phyloP scores from a whole-genome alignment of 805 yeast species.

The Cyberlindnera bimundalis region DNA sequence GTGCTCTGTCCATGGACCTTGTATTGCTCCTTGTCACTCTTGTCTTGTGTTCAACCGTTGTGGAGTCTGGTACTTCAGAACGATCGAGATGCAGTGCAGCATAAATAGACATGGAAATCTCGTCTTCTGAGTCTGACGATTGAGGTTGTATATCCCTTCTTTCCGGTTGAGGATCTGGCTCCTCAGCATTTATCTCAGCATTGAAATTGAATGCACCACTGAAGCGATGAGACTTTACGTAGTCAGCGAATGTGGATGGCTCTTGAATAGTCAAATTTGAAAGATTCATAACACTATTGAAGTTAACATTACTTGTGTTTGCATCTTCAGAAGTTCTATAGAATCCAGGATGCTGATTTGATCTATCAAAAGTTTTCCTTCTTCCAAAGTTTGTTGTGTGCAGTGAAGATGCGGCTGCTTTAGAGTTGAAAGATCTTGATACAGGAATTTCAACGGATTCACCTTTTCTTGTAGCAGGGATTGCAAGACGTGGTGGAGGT shows the following conservation, averaged over 20 bases:
- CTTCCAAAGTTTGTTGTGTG: constrained; percentile 27
- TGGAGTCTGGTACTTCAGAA: constrained; percentile 29
- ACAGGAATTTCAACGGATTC: constrained; percentile 72
- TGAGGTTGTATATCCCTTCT: neutral
- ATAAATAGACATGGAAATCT: constrained; percentile 64
- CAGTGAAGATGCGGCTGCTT: constrained; percentile 21
- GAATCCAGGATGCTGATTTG: constrained; percentile 14
- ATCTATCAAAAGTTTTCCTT: constrained; percentile 22
- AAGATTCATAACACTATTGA: neutral
- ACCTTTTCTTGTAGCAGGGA: constrained; percentile 77
- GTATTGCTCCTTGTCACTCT: constrained; percentile 36
- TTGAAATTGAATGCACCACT: constrained; percentile 25
- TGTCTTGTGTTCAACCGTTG: constrained; percentile 29
- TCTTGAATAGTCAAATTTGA: constrained; percentile 5
- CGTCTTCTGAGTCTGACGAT: constrained; percentile 48
- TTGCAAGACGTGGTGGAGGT: constrained; percentile 71
- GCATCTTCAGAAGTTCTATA: constrained; percentile 10
- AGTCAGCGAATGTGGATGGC: constrained; percentile 27
- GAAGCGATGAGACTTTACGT: constrained; percentile 21
- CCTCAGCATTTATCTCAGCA: constrained; percentile 13
- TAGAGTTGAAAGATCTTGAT: constrained; percentile 26
- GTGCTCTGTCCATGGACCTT: constrained; percentile 58
- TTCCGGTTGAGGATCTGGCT: neutral
- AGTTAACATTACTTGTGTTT: constrained; percentile 4
- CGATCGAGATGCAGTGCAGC: constrained; percentile 45